Evolutionary conservation across 371 early-diverging fungal species (phyloP), one percentile per base, ranked within the genome.

Genomic region (Saksenaea vasiformis): DNA sequence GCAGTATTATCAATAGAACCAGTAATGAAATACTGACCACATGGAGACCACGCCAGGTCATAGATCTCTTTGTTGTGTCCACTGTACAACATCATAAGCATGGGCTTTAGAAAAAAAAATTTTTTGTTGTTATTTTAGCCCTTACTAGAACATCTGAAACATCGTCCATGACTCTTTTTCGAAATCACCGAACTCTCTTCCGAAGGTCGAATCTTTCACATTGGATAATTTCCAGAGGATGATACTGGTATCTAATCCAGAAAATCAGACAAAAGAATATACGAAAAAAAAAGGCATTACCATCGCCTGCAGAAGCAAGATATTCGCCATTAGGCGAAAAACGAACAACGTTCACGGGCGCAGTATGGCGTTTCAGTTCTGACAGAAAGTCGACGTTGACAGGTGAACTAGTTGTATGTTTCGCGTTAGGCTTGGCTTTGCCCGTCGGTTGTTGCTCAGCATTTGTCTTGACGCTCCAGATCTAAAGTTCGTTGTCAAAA

Each of bases 11-110:
- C 99, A 54, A 96, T 90, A 3, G 94, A 92, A 44, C 91, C 99
- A 31, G 96, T 91, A 15, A 93, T 85, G 17, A 99, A 85, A 61
- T 87, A 91, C 31, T 83, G 74, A 26, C 94, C 97, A 73, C 92
- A 89, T 0, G 98, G 95, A 14, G 97, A 97, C 95, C 99, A 98
- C 11, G 95, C 93, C 54, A 99, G 65, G 70, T 96, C 97, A 68
- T 94, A 95, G 36, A 98, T 91, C 58, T 96, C 98, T 15, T 79
- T 79, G 56, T 64, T 77, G 59, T 82, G 83, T 38, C 83, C 83
- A 60, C 83, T 82, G 51, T n/a, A n/a, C 8, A 64, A n/a, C 8
- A 64, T 3, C 31, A 26, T 24, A 44, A n/a, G 39, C 27, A 14
- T 34, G 44, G 22, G 9, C 8, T 35, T 3, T n/a, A n/a, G n/a